Base-by-base conservation (phyloP, 306 rosid genomes). In the Prunus fruticosa region DNA sequence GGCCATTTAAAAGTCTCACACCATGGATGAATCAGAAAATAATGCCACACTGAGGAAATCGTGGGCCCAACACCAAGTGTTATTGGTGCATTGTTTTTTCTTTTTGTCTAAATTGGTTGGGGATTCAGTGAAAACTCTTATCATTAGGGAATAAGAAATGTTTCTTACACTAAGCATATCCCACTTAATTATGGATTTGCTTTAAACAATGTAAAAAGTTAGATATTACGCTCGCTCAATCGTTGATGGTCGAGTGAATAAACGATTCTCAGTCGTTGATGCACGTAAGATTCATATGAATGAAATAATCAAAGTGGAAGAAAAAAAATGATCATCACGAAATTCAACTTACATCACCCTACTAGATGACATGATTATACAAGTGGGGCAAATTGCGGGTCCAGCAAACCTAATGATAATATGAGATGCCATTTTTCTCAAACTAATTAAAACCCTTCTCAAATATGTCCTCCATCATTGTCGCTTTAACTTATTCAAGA, bases 91-190 rank as follows among this genome's bases (percentile, higher is more conserved):
- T 75, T 67, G 60, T 72, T 60, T 80, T 84, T 76, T 15, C 70
- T 41, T 81, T 80, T 76, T 78, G 87, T 83, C 84, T 82, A 84
- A 79, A 87, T 77, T 68, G 85, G 81, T 81, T 81, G 87, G 84
- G 84, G 28, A 81, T 87, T 87, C 81, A 86, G 85, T 77, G 87
- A 88, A 86, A 34, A 71, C 80, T 83, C 77, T 57, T 78, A 78
- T 79, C 82, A 82, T 85, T 82, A 82, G 84, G 80, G 89, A 87
- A 81, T 73, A 78, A 80, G 79, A 85, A 84, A 78, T 85, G 85
- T 86, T 58, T 73, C 78, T 23, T 49, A 70, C 27, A 66, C 25
- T 57, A 62, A 23, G 68, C 69, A 75, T 83, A 82, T 85, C 79
- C 87, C 79, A 64, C 81, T 83, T 85, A 83, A 71, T 71, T 69